Evolutionary conservation across 2,329 filamentous ascomycete species (phyloP).

Genomic region (Paraphaeosphaeria minitans): DNA sequence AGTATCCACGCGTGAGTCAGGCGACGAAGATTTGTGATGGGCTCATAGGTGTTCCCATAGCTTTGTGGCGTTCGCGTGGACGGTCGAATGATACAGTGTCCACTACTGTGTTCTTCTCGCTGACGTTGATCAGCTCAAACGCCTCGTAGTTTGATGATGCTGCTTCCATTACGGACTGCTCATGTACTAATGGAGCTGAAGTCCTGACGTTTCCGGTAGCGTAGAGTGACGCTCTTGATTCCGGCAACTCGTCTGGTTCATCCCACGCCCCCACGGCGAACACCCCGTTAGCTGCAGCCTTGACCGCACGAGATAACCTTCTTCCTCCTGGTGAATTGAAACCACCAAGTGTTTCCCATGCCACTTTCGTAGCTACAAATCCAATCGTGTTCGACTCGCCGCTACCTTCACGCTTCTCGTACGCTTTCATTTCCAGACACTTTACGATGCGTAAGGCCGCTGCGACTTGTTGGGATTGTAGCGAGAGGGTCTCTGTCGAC

Average conservation of each 20-base stretch:
- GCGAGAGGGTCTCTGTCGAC: conserved; percentile 16
- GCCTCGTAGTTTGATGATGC: neutral
- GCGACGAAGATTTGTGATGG: neutral
- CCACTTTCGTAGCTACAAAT: conserved; percentile 32
- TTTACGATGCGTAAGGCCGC: conserved; percentile 26
- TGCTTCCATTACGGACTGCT: neutral
- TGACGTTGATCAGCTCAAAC: conserved; percentile 6
- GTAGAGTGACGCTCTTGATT: neutral
- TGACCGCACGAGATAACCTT: conserved; percentile 22
- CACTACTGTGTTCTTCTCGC: neutral
- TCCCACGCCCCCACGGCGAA: conserved; percentile 21
- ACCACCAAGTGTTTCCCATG: conserved; percentile 33
- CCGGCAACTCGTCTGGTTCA: neutral
- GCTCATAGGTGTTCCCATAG: neutral
- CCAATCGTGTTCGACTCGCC: conserved; percentile 31
- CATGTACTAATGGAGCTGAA: neutral
- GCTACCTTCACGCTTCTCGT: conserved; percentile 21
- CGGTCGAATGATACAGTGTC: neutral
- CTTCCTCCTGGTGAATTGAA: conserved; percentile 29
- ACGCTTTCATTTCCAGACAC: conserved; percentile 29
- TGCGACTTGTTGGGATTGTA: conserved; percentile 24
- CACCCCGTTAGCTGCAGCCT: conserved; percentile 15
- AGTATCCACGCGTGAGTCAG: neutral
- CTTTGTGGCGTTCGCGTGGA: neutral
- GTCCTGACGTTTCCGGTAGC: neutral